A percentile compares a stretch with the other conserved stretches of the same genome.
Conservation (phyloP, 805 yeast species). For the Starmerella sirachaensis region DNA sequence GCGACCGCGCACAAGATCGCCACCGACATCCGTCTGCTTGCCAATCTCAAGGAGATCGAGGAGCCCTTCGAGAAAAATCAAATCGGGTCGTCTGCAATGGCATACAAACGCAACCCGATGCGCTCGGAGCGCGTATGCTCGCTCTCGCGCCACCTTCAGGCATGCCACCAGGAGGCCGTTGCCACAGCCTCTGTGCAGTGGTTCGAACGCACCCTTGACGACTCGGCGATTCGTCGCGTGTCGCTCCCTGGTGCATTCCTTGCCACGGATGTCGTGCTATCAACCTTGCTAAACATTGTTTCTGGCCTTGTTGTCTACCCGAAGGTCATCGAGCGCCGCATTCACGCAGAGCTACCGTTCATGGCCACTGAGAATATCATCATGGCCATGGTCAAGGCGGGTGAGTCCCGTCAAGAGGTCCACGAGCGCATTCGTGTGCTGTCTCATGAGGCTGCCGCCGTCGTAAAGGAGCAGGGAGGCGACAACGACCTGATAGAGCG, state of each 20-base stretch:
- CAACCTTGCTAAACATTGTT: conserved; percentile 82
- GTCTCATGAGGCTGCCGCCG: conserved; percentile 94
- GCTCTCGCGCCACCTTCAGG: conserved; percentile 89
- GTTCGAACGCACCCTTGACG: conserved; percentile 98
- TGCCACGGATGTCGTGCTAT: conserved; percentile 84
- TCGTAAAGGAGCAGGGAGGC: conserved; percentile 96
- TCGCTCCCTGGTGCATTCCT: conserved; percentile 92
- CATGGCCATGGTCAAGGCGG: conserved; percentile 99
- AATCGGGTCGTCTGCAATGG: conserved; percentile 98
- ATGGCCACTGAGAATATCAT: conserved; percentile 99
- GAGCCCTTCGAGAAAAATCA: conserved; percentile 98
- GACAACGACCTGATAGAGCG: conserved; percentile 94
- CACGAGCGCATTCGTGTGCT: conserved; percentile 95
- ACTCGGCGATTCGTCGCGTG: conserved; percentile 94
- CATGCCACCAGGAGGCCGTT: conserved; percentile 82
- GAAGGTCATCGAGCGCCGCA: conserved; percentile 95
- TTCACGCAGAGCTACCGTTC: conserved; percentile 87
- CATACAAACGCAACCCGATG: conserved; percentile 99
- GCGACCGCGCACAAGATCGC: conserved; percentile 97
- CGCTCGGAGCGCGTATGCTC: conserved; percentile 98
- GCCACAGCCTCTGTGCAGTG: conserved; percentile 97
- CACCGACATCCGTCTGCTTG: conserved; percentile 88
- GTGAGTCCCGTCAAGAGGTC: conserved; percentile 95
- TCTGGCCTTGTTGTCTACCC: conserved; percentile 97
- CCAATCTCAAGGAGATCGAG: conserved; percentile 93